Conservation (phyloP, 305 asterid species). For the Euphrasia arctica region DNA sequence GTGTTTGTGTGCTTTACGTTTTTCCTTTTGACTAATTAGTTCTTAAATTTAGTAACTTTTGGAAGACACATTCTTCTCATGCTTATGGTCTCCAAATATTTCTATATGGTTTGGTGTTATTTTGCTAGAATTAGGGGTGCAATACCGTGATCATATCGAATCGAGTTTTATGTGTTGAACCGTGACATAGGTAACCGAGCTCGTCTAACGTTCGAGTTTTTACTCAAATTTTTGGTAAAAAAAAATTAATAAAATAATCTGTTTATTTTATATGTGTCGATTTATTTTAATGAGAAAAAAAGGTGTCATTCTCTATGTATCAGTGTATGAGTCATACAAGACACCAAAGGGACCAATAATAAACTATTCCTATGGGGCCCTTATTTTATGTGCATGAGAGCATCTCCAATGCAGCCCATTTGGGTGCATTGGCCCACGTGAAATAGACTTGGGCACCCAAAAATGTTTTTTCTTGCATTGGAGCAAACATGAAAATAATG, state of each 20-base stretch:
- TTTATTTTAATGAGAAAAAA: no score
- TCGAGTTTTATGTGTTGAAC: neutral
- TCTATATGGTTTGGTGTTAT: neutral
- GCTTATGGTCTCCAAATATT: conserved; percentile 1
- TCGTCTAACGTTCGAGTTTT: no score
- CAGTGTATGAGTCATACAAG: conserved; percentile 16
- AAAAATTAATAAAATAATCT: no score
- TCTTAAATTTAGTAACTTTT: neutral
- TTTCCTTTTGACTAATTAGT: neutral
- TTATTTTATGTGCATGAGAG: neutral
- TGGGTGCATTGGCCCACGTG: no score
- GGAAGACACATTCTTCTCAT: neutral
- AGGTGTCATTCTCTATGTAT: no score
- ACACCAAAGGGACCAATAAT: conserved; percentile 31
- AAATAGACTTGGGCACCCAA: no score
- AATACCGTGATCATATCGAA: no score
- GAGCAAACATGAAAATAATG: no score
- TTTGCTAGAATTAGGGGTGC: neutral
- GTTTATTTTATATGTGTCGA: no score
- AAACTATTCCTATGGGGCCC: conserved; percentile 20
- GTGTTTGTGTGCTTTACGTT: conserved; percentile 12
- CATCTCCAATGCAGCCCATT: no score
- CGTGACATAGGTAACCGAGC: neutral
- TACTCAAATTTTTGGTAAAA: no score
- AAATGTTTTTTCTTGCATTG: no score